phyloP scores from a whole-genome alignment of 2,329 filamentous ascomycete genomes.

The Graphilbum fragrans region DNA sequence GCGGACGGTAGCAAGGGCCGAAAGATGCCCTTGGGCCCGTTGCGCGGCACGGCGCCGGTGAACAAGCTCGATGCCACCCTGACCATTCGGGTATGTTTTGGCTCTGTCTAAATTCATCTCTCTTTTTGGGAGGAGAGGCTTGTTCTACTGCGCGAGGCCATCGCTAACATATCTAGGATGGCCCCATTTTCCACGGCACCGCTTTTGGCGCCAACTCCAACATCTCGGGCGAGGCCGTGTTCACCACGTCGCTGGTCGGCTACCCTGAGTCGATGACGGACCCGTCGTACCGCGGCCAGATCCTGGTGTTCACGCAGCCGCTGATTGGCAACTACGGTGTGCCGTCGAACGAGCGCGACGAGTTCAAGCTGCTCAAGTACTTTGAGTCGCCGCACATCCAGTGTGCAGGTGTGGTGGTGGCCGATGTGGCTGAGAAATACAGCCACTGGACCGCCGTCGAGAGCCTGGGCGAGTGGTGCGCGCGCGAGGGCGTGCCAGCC shows the following conservation, averaged over 20 bases:
- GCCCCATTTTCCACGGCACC: conserved; percentile 89
- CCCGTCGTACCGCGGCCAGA: conserved; percentile 84
- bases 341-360: conserved; percentile 71
- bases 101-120: neutral
- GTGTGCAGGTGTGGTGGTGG: conserved; percentile 89
- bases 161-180: conserved; percentile 47
- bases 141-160: neutral
- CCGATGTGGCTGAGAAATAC: conserved; percentile 86
- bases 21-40: conserved; percentile 46
- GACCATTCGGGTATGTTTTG: conserved; percentile 65
- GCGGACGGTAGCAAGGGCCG: conserved; percentile 50
- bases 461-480: conserved; percentile 87
- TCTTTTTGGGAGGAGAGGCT: too few species aligned
- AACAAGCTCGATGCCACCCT: conserved; percentile 71
- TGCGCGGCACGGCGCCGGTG: conserved; percentile 50
- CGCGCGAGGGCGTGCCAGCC: conserved; percentile 86
- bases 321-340: conserved; percentile 98
- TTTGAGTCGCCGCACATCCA: conserved; percentile 98
- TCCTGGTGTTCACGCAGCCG: conserved; percentile 95
- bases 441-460: conserved; percentile 99
- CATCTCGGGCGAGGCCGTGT: conserved; percentile 95
- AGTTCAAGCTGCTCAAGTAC: conserved; percentile 87
- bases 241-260: conserved; percentile 94
- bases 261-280: conserved; percentile 94
- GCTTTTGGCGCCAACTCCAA: conserved; percentile 95